phyloP scores from a whole-genome alignment of 2,329 filamentous ascomycete genomes.

The Hypoxylon sp. region DNA sequence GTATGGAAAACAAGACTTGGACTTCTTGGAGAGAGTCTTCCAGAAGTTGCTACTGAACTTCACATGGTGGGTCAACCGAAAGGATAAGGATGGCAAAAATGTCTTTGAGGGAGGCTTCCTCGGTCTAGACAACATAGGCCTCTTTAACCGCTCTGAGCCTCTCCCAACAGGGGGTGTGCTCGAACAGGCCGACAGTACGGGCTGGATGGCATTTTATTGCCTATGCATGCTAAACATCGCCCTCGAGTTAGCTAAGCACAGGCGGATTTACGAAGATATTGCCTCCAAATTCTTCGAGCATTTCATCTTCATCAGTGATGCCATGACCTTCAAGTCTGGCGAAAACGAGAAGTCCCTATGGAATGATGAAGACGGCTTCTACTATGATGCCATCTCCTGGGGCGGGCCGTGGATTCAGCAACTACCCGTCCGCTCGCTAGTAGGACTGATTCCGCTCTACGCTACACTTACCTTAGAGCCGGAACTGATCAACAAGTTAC shows the following conservation, averaged over 20 bases:
- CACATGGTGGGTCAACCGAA: slow-evolving; percentile 99
- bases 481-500: slow-evolving; percentile 91
- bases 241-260: slow-evolving; percentile 93
- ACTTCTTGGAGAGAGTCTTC: slow-evolving; percentile 96
- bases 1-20: slow-evolving; percentile 93
- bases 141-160: slow-evolving; percentile 97
- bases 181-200: slow-evolving; percentile 96
- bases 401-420: slow-evolving; percentile 94
- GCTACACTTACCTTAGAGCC: slow-evolving; percentile 93
- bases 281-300: slow-evolving; percentile 99
- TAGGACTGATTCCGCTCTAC: slow-evolving; percentile 93
- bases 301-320: slow-evolving; percentile 97
- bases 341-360: slow-evolving; percentile 84
- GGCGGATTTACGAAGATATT: slow-evolving; percentile 95
- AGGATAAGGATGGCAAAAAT: slow-evolving; percentile 94
- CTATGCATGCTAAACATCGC: slow-evolving; percentile 97
- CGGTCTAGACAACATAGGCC: slow-evolving; percentile 94
- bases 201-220: slow-evolving; percentile 99
- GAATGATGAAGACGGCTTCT: slow-evolving; percentile 98
- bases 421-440: slow-evolving; percentile 90
- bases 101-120: slow-evolving; percentile 97
- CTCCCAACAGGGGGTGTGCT: slow-evolving; percentile 92
- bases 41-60: slow-evolving; percentile 97
- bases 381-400: slow-evolving; percentile 98
- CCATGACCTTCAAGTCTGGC: slow-evolving; percentile 87